Conservation (phyloP, 345 rosid genomes). For the Pistacia vera region DNA sequence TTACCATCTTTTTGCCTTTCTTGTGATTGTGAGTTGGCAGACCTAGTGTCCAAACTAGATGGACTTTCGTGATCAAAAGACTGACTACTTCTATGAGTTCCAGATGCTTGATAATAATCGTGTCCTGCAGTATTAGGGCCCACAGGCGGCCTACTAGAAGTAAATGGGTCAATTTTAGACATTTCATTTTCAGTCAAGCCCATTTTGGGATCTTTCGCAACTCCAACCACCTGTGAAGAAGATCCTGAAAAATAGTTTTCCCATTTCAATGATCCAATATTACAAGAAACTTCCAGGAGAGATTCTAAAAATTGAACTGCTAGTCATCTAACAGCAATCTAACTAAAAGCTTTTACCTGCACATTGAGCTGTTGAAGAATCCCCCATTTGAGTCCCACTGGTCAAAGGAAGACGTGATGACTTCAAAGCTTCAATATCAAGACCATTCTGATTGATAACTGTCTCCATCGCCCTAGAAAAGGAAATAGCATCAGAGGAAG, state of each 20-base stretch:
- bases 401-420: conserved; percentile 70
- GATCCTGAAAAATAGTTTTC: conserved; percentile 54
- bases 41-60: conserved; percentile 84
- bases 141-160: conserved; percentile 68
- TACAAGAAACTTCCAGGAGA: neutral
- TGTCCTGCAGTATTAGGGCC: conserved; percentile 67
- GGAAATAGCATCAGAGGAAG: conserved; percentile 24
- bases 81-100: conserved; percentile 63
- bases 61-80: conserved; percentile 93
- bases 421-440: conserved; percentile 89
- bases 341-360: conserved; percentile 54
- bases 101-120: conserved; percentile 76
- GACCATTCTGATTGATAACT: conserved; percentile 84
- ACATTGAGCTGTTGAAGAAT: conserved; percentile 58
- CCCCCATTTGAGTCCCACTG: conserved; percentile 74
- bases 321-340: conserved; percentile 5
- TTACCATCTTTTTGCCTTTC: conserved; percentile 69
- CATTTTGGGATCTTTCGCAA: conserved; percentile 52
- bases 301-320: conserved; percentile 4
- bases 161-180: conserved; percentile 59
- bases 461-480: conserved; percentile 96
- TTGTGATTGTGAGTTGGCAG: conserved; percentile 84
- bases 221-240: conserved; percentile 66
- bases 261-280: conserved; percentile 11
- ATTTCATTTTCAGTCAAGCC: conserved; percentile 65